Evolutionary conservation across 441 rosid genomes (phyloP).

Genomic region (Oxalis stricta): DNA sequence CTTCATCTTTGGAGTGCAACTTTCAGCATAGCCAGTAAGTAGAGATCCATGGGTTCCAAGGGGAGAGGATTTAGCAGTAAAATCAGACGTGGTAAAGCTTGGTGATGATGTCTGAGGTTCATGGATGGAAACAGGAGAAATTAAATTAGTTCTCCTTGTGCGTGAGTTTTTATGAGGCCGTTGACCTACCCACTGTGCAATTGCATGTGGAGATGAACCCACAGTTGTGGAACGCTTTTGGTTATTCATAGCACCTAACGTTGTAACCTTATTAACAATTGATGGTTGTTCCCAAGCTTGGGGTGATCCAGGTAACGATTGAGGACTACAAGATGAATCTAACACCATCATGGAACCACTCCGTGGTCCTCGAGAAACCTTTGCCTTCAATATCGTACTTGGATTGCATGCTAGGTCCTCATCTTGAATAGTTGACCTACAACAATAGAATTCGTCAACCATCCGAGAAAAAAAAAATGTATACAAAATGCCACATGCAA

Average conservation of each 20-base stretch:
- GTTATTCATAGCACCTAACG: conserved; percentile 27
- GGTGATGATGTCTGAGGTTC: conserved; percentile 54
- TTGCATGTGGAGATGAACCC: conserved; percentile 63
- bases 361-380: conserved; percentile 58
- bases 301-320: conserved; percentile 38
- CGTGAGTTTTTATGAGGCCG: conserved; percentile 82
- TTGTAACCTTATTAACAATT: conserved; percentile 28
- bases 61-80: conserved; percentile 40
- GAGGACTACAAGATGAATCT: conserved; percentile 52
- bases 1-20: conserved; percentile 35
- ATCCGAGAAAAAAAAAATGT: not conserved
- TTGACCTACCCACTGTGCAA: conserved; percentile 95
- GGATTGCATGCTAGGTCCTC: conserved; percentile 41
- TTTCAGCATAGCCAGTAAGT: conserved; percentile 27
- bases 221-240: conserved; percentile 32
- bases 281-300: conserved; percentile 47
- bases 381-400: conserved; percentile 44
- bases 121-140: conserved; percentile 56
- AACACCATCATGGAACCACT: conserved; percentile 51
- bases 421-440: conserved; percentile 46
- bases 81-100: conserved; percentile 46
- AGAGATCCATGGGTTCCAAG: conserved; percentile 33
- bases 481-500: not conserved
- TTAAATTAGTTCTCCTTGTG: conserved; percentile 68
- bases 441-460: conserved; percentile 8